These are phyloP conservation scores for Penicillium italicum DNA, from an alignment of 2,329 filamentous ascomycete genomes.

Conservation along the genomic window DNA sequence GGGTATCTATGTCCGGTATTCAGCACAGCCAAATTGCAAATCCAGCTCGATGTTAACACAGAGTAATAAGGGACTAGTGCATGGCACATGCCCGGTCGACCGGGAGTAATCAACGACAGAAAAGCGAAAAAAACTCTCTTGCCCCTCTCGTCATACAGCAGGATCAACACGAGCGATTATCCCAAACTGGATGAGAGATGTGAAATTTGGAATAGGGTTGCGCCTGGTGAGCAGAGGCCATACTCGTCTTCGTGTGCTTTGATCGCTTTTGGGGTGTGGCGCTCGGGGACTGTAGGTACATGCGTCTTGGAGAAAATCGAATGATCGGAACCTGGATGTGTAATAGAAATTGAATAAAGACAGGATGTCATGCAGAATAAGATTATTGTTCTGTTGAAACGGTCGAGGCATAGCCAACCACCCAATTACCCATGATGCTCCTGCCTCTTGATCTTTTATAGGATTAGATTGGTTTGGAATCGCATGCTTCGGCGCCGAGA, in stretches of 20 bases:
- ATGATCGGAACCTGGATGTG: background rate
- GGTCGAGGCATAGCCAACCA: background rate
- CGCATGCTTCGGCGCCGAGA: slow-evolving; percentile 3
- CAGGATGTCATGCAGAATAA: background rate
- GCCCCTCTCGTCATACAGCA: slow-evolving; percentile 15
- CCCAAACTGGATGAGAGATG: background rate
- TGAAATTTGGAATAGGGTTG: background rate
- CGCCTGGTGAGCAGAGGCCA: background rate
- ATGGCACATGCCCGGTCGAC: slow-evolving; percentile 7
- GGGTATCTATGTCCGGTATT: background rate
- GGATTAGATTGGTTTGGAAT: background rate
- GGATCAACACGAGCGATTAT: background rate
- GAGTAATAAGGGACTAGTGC: slow-evolving; percentile 15
- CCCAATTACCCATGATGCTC: background rate
- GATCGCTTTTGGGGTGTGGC: slow-evolving; percentile 5
- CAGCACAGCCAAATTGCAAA: slow-evolving; percentile 9
- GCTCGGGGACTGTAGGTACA: slow-evolving; percentile 5
- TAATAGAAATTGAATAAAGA: background rate
- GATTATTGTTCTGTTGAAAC: background rate
- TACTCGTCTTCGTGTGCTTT: slow-evolving; percentile 9
- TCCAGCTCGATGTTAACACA: slow-evolving; percentile 19
- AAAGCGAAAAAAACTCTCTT: background rate
- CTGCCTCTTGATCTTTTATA: background rate
- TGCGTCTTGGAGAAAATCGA: background rate
- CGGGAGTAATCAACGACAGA: slow-evolving; percentile 3